Evolutionary conservation across 495 filamentous ascomycete species (phyloP).

Genomic region (Hypomontagnella monticulosa): DNA sequence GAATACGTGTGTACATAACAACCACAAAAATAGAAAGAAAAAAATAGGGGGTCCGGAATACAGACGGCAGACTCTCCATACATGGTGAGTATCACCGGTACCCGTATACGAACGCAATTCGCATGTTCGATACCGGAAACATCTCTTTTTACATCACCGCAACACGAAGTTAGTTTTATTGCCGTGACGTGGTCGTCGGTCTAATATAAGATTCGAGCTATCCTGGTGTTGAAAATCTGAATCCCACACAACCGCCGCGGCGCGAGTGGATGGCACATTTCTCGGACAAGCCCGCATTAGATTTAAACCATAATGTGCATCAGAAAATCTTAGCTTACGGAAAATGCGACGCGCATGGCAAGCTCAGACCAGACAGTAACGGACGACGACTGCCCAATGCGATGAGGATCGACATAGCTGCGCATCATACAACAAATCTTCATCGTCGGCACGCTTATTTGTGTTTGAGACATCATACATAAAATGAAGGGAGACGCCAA

Average conservation of each 20-base stretch:
- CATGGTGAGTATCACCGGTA: not conserved
- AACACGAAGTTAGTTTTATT: constrained; percentile 1
- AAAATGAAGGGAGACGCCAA: constrained; percentile 35
- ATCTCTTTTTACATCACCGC: not conserved
- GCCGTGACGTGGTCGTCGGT: constrained; percentile 4
- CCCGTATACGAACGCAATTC: not conserved
- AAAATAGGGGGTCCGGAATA: not conserved
- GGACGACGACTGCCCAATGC: constrained; percentile 24
- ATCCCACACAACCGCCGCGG: constrained; percentile 26
- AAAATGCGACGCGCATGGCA: constrained; percentile 25
- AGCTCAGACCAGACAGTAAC: constrained; percentile 22
- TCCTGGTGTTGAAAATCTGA: constrained; percentile 1
- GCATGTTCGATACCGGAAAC: not conserved
- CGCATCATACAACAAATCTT: constrained; percentile 38
- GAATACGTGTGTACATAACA: not conserved
- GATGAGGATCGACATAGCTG: constrained; percentile 36
- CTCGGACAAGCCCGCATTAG: constrained; percentile 25
- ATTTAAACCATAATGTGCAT: constrained; percentile 14
- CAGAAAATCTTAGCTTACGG: constrained; percentile 9
- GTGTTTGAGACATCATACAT: constrained; percentile 37
- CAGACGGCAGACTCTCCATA: not conserved
- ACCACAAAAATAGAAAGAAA: too few species aligned
- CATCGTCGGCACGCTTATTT: constrained; percentile 31
- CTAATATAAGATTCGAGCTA: constrained; percentile 17
- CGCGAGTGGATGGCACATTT: constrained; percentile 23